A percentile compares a stretch with the other conserved stretches of the same genome.
These are phyloP conservation scores for Cucumis melo DNA, from an alignment of 306 rosid species.

Conservation along the genomic window DNA sequence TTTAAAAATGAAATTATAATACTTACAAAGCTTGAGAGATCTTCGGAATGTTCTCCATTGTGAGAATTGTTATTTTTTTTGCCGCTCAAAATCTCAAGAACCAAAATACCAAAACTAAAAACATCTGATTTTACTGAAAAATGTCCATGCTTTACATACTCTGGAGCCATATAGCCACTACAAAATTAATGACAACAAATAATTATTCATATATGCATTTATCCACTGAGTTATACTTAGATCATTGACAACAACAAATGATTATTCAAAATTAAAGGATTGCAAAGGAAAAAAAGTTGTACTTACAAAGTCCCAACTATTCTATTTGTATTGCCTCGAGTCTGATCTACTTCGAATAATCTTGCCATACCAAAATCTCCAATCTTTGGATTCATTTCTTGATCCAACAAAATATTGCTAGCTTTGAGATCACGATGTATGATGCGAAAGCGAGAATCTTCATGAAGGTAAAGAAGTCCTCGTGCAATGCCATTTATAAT, in stretches of 20 bases:
- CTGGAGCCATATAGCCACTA: not conserved
- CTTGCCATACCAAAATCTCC: not conserved
- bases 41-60: not conserved
- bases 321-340: not conserved
- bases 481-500: not conserved
- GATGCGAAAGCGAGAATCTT: not conserved
- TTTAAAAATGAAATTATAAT: not conserved
- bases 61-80: not conserved
- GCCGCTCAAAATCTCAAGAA: not conserved
- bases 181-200: too few relatives aligned
- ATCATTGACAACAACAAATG: not conserved
- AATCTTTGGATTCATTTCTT: not conserved
- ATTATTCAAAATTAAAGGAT: too few relatives aligned
- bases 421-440: not conserved
- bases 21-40: not conserved
- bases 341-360: not conserved
- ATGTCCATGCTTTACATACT: not conserved
- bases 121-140: constrained; percentile 1
- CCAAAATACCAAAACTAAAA: not conserved
- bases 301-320: not conserved
- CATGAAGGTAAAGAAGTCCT: not conserved
- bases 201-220: too few relatives aligned
- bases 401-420: not conserved
- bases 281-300: not conserved
- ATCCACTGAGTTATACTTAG: too few relatives aligned